A percentile compares a stretch with the other conserved stretches of the same genome.
phyloP scores from a whole-genome alignment of 352 stramenopile genomes.

The Pythium sukuiense region DNA sequence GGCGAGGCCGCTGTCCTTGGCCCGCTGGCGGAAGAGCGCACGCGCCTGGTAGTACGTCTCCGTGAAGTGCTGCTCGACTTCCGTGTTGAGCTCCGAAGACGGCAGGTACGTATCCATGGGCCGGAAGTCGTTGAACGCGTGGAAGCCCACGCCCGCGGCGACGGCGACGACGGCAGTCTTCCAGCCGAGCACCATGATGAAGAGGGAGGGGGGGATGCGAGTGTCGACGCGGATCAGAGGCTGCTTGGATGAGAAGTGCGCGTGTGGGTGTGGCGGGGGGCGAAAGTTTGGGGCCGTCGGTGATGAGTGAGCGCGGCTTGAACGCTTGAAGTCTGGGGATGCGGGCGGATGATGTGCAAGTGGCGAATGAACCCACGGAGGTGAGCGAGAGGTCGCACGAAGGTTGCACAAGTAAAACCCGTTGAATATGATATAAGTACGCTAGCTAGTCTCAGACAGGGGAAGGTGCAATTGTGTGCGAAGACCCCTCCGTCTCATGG shows the following conservation, averaged over 20 bases:
- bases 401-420: neutral
- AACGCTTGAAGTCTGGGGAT: constrained; percentile 3
- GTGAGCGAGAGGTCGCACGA: neutral
- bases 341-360: neutral
- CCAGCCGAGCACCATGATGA: constrained; percentile 16
- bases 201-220: neutral
- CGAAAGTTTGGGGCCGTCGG: neutral
- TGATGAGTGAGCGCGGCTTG: neutral
- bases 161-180: constrained; percentile 17
- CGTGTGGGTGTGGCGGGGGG: neutral
- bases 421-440: neutral
- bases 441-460: too few species aligned
- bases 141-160: constrained; percentile 23
- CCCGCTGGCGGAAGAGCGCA: constrained; percentile 53
- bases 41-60: constrained; percentile 68
- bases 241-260: too few species aligned
- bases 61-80: constrained; percentile 48
- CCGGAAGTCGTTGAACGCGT: constrained; percentile 49
- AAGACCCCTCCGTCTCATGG: too few species aligned
- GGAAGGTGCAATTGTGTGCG: too few species aligned
- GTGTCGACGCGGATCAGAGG: neutral
- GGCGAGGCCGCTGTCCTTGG: constrained; percentile 10
- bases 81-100: constrained; percentile 20
- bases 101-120: constrained; percentile 45
- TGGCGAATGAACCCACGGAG: neutral